Evolutionary conservation across 177 flowering plant genomes (phyloP).

Genomic region (Vitis hybrid): DNA sequence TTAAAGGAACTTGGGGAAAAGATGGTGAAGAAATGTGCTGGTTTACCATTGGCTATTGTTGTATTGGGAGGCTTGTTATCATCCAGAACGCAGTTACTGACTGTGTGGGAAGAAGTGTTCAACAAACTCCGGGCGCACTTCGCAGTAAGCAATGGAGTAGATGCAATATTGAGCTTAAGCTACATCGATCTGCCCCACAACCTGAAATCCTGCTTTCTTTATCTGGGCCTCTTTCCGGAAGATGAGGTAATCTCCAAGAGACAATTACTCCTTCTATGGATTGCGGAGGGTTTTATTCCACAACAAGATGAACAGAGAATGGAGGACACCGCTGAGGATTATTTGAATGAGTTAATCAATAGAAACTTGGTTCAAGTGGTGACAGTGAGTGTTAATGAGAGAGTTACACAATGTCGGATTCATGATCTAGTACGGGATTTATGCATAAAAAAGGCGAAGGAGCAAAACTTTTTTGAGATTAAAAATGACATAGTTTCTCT

Average conservation of each 20-base stretch:
- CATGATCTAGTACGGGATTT: background rate
- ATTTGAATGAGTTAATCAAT: background rate
- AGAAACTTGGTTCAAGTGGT: background rate
- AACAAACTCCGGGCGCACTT: too few relatives aligned
- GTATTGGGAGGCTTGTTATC: background rate
- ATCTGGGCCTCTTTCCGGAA: background rate
- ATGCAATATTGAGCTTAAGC: background rate
- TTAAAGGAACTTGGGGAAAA: background rate
- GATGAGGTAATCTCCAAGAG: background rate
- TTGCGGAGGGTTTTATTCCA: background rate
- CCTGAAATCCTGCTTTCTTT: conserved; percentile 3
- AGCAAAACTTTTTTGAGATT: background rate
- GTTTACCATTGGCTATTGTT: background rate
- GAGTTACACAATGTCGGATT: background rate
- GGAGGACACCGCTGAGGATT: too few relatives aligned
- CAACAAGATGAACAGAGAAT: background rate
- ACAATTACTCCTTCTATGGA: background rate
- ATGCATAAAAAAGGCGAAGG: background rate
- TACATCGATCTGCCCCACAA: background rate
- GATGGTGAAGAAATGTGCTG: background rate
- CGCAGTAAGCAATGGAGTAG: too few relatives aligned
- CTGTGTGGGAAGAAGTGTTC: background rate
- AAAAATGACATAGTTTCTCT: too few relatives aligned
- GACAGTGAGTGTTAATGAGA: background rate
- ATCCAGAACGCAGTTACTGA: too few relatives aligned